Evolutionary conservation across 495 filamentous ascomycete genomes (phyloP), one percentile per base, ranked within the genome.

Genomic region (Xanthoparmelia taractica): DNA sequence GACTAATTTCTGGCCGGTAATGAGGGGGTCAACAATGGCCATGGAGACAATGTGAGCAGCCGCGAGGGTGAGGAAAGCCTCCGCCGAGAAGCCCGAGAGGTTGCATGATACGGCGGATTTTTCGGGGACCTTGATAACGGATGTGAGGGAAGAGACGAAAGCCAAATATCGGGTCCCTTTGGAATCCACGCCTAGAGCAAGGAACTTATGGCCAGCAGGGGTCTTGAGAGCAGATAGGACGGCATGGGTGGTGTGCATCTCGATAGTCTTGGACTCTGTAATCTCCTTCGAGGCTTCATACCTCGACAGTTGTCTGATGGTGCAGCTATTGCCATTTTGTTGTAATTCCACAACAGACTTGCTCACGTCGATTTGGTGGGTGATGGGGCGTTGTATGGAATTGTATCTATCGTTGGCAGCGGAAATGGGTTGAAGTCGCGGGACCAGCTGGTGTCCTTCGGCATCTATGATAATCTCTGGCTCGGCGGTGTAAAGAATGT

Each of bases 321-420:
- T 4, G 34, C 34, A 58, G 56, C 56, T 23, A 8, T 58, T 58
- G 56, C 56, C 12, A 17, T 58, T 31, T 31, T 27, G 56, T 58
- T 58, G 56, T 23, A 58, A 27, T 36, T 58, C 56, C 20, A 58
- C 56, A 12, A 36, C 56, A 58, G 33, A 58, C 34, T 58, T 58
- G 20, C 33, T 7, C 56, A 41, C 56, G 25, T 58, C 56, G 31
- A 64, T 23, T 13, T 31, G 8, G 10, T 60, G 63, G 0, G 57
- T 58, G 20, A 69, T 64, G 7, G 34, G 37, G 33, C 74, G 69
- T 33, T 66, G 67, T 1, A 59, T 52, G 3, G 76, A 76, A 59
- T 77, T 78, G 43, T 75, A 73, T 38, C 76, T 65, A 59, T 75
- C 69, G 57, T 77, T 78, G 23, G 67, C 59, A n/a, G 43, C 43